Evolutionary conservation across 2,329 filamentous ascomycete species (phyloP).

Genomic region (Sporothrix dimorphospora): DNA sequence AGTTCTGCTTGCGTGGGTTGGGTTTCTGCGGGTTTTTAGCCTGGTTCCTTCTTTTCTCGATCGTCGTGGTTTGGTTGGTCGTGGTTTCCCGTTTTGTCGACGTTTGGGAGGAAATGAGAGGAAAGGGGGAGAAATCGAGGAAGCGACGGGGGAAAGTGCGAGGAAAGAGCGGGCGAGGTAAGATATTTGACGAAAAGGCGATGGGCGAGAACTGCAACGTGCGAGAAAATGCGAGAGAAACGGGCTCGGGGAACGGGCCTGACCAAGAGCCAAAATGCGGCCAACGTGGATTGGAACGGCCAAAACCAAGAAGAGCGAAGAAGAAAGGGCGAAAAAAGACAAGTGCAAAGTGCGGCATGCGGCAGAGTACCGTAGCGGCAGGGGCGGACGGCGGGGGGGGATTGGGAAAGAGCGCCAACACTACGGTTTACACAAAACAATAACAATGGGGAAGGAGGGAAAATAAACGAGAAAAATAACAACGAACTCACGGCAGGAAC

Average conservation of each 20-base stretch:
- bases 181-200: constrained; percentile 5
- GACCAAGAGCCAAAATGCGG: constrained; percentile 21
- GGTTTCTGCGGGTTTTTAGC: constrained; percentile 18
- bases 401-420: background rate
- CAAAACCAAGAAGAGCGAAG: constrained; percentile 9
- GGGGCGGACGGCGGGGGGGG: constrained; percentile 24
- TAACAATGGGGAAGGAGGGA: constrained; percentile 21
- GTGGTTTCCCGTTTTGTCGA: constrained; percentile 21
- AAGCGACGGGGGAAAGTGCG: constrained; percentile 9
- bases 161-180: constrained; percentile 2
- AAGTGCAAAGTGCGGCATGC: constrained; percentile 20
- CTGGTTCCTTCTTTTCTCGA: background rate
- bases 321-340: constrained; percentile 9
- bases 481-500: constrained; percentile 19
- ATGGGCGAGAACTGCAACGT: constrained; percentile 20
- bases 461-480: constrained; percentile 16
- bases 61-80: constrained; percentile 15
- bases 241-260: background rate
- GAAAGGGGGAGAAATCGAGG: constrained; percentile 13
- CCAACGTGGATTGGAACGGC: constrained; percentile 1
- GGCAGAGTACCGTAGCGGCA: constrained; percentile 26
- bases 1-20: constrained; percentile 6
- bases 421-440: constrained; percentile 20
- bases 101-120: constrained; percentile 6
- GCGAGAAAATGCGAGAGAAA: constrained; percentile 17